Percentiles rank a stretch among this genome's conserved stretches.
phyloP scores from a whole-genome alignment of 1,139 yeast species.

The Geotrichum histeridarum region DNA sequence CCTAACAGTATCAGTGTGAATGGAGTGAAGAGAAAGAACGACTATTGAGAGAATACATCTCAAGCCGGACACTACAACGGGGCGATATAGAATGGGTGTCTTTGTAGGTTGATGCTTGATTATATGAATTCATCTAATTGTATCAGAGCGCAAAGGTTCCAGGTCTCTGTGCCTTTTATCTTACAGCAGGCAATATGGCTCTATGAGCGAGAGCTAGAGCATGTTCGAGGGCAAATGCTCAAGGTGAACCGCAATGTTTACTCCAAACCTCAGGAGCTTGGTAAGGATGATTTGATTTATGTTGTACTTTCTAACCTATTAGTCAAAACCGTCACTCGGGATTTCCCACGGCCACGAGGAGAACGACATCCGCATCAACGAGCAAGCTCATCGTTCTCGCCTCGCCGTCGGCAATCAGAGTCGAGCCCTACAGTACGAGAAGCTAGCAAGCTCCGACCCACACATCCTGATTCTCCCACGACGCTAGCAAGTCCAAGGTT shows the following conservation, averaged over 20 bases:
- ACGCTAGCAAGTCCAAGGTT: constrained; percentile 2
- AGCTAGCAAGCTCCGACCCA: not conserved
- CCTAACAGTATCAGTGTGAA: constrained; percentile 25
- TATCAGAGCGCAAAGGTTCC: constrained; percentile 33
- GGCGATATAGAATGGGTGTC: constrained; percentile 40
- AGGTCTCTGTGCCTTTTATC: constrained; percentile 41
- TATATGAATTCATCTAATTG: not conserved
- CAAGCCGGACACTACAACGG: constrained; percentile 33
- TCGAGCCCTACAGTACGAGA: not conserved
- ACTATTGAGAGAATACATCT: constrained; percentile 41
- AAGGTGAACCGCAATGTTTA: constrained; percentile 19
- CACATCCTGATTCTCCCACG: not conserved
- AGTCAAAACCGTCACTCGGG: constrained; percentile 4
- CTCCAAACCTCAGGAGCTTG: constrained; percentile 12
- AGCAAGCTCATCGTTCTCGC: constrained; percentile 17
- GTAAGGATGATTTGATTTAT: not conserved
- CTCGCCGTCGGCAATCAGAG: constrained; percentile 5
- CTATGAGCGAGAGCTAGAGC: constrained; percentile 44
- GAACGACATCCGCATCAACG: not conserved
- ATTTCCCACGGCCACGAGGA: not conserved
- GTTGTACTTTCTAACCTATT: not conserved
- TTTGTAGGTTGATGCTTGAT: constrained; percentile 1
- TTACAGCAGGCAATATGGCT: constrained; percentile 48
- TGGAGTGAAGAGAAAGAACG: constrained; percentile 43
- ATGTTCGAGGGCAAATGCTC: constrained; percentile 39